phyloP scores from a whole-genome alignment of 768 basidiomycete species.

The Panus rudis region DNA sequence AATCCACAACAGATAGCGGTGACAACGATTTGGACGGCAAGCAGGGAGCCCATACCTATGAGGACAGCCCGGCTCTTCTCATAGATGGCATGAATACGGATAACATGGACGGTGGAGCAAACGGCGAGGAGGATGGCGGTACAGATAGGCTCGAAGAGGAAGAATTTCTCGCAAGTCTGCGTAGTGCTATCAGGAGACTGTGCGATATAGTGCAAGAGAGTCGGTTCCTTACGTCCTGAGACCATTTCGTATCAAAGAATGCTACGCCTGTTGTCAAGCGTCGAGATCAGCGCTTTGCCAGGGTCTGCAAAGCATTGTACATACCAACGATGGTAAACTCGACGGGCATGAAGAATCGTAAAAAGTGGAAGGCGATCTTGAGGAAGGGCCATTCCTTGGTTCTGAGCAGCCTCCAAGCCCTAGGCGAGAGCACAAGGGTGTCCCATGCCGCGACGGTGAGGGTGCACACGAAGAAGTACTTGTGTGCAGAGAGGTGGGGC shows the following conservation, averaged over 20 bases:
- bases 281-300: constrained; percentile 2
- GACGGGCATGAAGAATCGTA: constrained; percentile 69
- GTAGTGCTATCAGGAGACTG: background rate
- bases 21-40: constrained; percentile 61
- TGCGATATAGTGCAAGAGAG: background rate
- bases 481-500: constrained; percentile 76
- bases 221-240: constrained; percentile 37
- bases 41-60: constrained; percentile 46
- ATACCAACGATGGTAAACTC: constrained; percentile 74
- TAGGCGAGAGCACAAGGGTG: constrained; percentile 74
- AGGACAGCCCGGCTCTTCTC: constrained; percentile 55
- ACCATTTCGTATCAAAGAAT: constrained; percentile 75
- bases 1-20: constrained; percentile 75
- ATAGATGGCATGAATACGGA: constrained; percentile 75
- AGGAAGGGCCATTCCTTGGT: constrained; percentile 65
- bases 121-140: constrained; percentile 76
- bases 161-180: constrained; percentile 63
- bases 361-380: constrained; percentile 69
- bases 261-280: constrained; percentile 50
- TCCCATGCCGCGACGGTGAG: constrained; percentile 90
- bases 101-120: constrained; percentile 65
- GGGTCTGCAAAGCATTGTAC: constrained; percentile 10
- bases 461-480: constrained; percentile 86
- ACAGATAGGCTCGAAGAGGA: constrained; percentile 80
- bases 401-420: constrained; percentile 66